phyloP scores from a whole-genome alignment of 1,284 basidiomycete species.

The Sphagnurus paluster region DNA sequence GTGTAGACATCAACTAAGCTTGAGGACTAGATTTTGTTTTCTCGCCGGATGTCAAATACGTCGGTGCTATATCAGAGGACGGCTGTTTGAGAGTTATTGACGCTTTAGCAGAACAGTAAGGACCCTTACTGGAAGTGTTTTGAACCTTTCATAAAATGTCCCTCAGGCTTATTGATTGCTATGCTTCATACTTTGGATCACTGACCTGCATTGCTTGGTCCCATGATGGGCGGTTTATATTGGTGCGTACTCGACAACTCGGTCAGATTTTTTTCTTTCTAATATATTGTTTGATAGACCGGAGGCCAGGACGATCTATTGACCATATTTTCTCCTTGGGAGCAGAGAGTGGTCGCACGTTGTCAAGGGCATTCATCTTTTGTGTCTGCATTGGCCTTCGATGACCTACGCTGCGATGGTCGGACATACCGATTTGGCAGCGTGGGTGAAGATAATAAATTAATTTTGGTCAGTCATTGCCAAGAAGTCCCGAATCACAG shows the following conservation, averaged over 20 bases:
- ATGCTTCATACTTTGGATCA: slow-evolving; percentile 89
- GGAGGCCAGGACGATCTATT: slow-evolving; percentile 87
- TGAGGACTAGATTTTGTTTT: slow-evolving; percentile 78
- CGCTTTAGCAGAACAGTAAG: slow-evolving; percentile 79
- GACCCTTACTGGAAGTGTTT: slow-evolving; percentile 15
- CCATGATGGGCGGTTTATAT: slow-evolving; percentile 89
- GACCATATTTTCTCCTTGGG: slow-evolving; percentile 90
- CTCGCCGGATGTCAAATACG: slow-evolving; percentile 85
- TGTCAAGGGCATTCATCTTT: slow-evolving; percentile 98
- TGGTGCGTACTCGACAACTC: slow-evolving; percentile 50
- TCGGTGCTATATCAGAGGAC: slow-evolving; percentile 87
- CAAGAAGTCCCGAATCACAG: slow-evolving; percentile 2
- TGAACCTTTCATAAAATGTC: slow-evolving; percentile 10
- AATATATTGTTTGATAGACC: slow-evolving; percentile 31
- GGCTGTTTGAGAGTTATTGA: slow-evolving; percentile 88
- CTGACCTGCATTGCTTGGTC: slow-evolving; percentile 92
- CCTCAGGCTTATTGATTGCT: slow-evolving; percentile 81
- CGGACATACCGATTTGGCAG: slow-evolving; percentile 90
- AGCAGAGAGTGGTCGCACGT: slow-evolving; percentile 90
- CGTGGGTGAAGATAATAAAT: slow-evolving; percentile 92
- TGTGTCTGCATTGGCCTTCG: slow-evolving; percentile 88
- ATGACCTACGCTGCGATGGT: slow-evolving; percentile 82
- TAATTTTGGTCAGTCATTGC: slow-evolving; percentile 66
- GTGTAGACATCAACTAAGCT: slow-evolving; percentile 6
- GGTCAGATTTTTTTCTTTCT: background rate